phyloP scores from a whole-genome alignment of 225 moss, liverwort and hornwort genomes.

The Pseudoscleropodium purum region DNA sequence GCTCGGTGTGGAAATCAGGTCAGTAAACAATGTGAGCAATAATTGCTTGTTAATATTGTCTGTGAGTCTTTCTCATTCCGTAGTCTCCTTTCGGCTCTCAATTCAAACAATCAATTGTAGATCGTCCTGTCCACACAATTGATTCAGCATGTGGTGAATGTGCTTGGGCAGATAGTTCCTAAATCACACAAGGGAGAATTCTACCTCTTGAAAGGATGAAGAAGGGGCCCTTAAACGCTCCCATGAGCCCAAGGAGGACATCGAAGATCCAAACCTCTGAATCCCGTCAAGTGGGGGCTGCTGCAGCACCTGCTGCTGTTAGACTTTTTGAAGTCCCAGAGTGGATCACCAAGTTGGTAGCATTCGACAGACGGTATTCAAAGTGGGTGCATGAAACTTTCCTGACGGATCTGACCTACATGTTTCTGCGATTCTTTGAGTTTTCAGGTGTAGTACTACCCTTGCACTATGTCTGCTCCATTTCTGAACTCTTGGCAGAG shows the following conservation, averaged over 20 bases:
- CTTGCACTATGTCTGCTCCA: slow-evolving; percentile 8
- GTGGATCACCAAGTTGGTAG: slow-evolving; percentile 3
- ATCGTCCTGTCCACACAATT: neutral
- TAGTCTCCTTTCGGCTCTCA: neutral
- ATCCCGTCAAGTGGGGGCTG: neutral
- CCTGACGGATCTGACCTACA: slow-evolving; percentile 10
- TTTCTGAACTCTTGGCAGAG: neutral
- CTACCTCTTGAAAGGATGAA: neutral
- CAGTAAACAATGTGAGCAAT: neutral
- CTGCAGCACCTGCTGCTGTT: neutral
- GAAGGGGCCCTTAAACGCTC: neutral
- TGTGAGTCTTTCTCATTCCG: neutral
- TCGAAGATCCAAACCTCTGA: neutral
- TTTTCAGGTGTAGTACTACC: slow-evolving; percentile 36
- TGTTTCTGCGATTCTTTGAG: slow-evolving; percentile 37
- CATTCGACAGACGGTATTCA: slow-evolving; percentile 47
- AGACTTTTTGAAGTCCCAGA: neutral
- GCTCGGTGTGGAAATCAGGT: neutral
- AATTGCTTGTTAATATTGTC: neutral
- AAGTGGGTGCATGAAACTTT: slow-evolving; percentile 42
- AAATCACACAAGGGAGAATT: neutral
- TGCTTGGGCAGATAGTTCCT: neutral
- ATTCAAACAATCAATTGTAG: neutral
- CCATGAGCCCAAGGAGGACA: neutral
- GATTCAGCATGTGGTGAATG: neutral